These are phyloP conservation scores for Musa troglodytarum DNA, from an alignment of 176 grass and related monocot species.

Conservation along the genomic window DNA sequence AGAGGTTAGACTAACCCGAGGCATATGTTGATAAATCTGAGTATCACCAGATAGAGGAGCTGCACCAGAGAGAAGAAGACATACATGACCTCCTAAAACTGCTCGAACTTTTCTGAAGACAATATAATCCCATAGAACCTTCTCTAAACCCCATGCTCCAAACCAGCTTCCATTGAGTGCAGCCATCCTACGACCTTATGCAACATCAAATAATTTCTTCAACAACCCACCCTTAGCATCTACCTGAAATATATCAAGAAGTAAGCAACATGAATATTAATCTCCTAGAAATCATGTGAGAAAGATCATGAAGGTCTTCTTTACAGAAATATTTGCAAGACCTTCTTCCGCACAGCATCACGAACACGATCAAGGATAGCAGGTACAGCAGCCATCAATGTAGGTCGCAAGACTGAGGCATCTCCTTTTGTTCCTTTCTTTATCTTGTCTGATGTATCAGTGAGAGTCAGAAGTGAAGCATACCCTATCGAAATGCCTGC, in stretches of 20 bases:
- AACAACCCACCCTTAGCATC: conserved; percentile 75
- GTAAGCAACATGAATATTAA: background rate
- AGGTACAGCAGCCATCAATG: conserved; percentile 85
- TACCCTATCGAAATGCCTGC: conserved; percentile 76
- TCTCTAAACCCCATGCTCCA: conserved; percentile 87
- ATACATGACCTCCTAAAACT: conserved; percentile 66
- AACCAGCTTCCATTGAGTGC: conserved; percentile 95
- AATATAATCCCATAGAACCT: conserved; percentile 74
- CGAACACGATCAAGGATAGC: conserved; percentile 92
- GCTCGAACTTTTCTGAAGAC: conserved; percentile 68
- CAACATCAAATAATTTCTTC: conserved; percentile 79
- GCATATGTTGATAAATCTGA: conserved; percentile 98
- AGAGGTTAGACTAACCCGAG: conserved; percentile 52
- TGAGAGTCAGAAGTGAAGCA: conserved; percentile 79
- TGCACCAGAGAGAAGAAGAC: conserved; percentile 76
- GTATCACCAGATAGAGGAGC: conserved; percentile 77
- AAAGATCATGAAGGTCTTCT: background rate
- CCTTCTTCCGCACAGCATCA: conserved; percentile 85
- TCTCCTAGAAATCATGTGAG: background rate
- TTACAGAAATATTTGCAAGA: conserved; percentile 4
- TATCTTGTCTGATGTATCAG: conserved; percentile 91
- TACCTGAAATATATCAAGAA: conserved; percentile 30
- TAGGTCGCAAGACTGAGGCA: conserved; percentile 64
- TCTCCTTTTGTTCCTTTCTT: conserved; percentile 85
- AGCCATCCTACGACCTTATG: conserved; percentile 70